Base-by-base conservation (phyloP, 495 filamentous ascomycete genomes). In the Tuber aestivum region DNA sequence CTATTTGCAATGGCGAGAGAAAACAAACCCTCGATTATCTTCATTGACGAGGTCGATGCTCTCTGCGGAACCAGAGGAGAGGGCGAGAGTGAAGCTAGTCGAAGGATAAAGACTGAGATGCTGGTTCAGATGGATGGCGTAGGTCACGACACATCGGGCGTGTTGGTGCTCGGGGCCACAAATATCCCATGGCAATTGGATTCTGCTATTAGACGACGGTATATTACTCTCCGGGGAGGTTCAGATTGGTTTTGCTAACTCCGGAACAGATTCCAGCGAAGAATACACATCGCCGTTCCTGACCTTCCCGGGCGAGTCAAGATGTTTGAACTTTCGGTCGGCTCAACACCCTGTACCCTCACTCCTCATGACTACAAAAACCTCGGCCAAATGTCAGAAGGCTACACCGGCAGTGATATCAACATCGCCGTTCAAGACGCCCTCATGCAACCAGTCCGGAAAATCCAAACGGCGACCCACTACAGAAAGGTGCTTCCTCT, bases 171-270 rank as follows among this genome's bases (percentile, higher is more conserved):
- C 18, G 95, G 96, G 72, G 95, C 95, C 74, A 99, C 95, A 70
- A 99, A 99, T 83, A 98, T 99, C 82, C 95, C 95, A 12, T 99
- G 95, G 95, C 95, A 99, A 85, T 88, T 99, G 56, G 95, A 99
- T 85, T 93, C 94, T n/a, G 95, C 95, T 75, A 98, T 99, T 81
- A 90, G 96, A 74, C 89, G 95, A 83, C 93, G 95, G 84, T 81
- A 75, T n/a, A 40, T 70, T 50, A 38, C 48, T 44, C 48, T 38
- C 20, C 38, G 6, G 50, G 1, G 38, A 1, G 21, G 12, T 2
- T 6, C 45, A 40, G 42, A 16, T 65, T 65, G n/a, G 12, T 16
- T 9, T n/a, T n/a, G 21, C 77, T 75, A 41, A 75, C 42, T 21
- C 27, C 35, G 37, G 41, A 61, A 32, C 61, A 82, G 80, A 41